Evolutionary conservation across 345 rosid genomes (phyloP), one percentile per base, ranked within the genome.

Genomic region (Gossypium rotundifolium): DNA sequence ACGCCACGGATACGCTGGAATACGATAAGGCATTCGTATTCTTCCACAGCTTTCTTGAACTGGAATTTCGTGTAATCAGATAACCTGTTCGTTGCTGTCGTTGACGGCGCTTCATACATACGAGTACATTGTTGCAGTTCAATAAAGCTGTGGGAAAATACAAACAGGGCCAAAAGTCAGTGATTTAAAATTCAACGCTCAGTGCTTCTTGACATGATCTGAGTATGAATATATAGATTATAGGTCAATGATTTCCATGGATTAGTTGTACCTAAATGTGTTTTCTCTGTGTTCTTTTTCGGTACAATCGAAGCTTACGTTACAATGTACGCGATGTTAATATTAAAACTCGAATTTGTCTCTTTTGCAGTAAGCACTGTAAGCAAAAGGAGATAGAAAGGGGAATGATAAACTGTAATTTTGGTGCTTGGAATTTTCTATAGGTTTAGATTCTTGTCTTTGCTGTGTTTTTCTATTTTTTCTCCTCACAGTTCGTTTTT

Each of bases 11-110:
- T 33, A 33, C 40, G 7, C 40, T 7, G 40, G 40, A 5, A 33
- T 33, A 33, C 40, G 7, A 33, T 33, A 33, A 33, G 1, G 7
- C 40, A 33, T 89, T 81, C 82, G 89, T 91, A 86, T 88, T 88
- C 85, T 91, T 91, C 98, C 97, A 93, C 98, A 91, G 98, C 98
- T 93, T 93, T 93, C 98, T 93, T 93, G 97, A 93, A 93, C 98
- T 89, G 98, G 96, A 81, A 77, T 78, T 75, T 2, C 53, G 55
- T 48, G 23, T 20, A 57, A 57, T 45, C 33, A 52, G 53, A 62
- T 40, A 2, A 38, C 20, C 33, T 23, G 0, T 40, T n/a, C 1
- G 40, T 5, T n/a, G 22, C 17, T 63, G 23, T 63, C 29, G 16
- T 3, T 9, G 22, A 11, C 25, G 49, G 14, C 54, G 77, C 74